Evolutionary conservation across 2,329 filamentous ascomycete genomes (phyloP), one percentile per base, ranked within the genome.

Genomic region (Talaromyces sp.): DNA sequence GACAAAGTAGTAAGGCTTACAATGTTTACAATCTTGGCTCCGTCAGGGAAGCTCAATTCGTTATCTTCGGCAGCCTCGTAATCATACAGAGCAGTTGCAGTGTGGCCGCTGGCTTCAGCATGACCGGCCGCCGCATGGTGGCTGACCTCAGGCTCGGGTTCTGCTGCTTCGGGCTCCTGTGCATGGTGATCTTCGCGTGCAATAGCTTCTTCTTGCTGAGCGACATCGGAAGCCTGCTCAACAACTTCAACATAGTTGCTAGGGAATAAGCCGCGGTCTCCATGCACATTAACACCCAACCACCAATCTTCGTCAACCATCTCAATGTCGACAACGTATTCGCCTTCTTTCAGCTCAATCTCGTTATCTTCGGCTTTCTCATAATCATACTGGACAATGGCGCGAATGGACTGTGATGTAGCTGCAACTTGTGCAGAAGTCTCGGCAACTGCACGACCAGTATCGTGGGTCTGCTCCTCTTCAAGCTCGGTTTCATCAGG

Each of bases 221-320:
- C 58, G 40, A 65, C 69, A 36, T 71, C 73, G n/a, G 71, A 70
- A 35, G 51, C 40, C 19, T 83, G 81, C 37, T 88, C 87, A 36
- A 94, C 80, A 21, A 96, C 74, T 72, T 96, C 91, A 55, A 99
- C 93, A 65, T 99, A 99, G 79, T 97, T 97, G 77, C 90, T 94
- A 5, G 94, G 94, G 81, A 99, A 97, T 36, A 99, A 80, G 50
- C 94, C 94, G 59, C 81, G 87, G 73, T 97, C 91, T 66, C 94
- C 94, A 61, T 80, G 81, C 21, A 82, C 78, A 77, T 97, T 99
- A 64, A 88, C 89, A 43, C 95, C 94, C 83, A 96, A 89, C 94
- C 94, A 99, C 94, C 94, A 99, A 71, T 99, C 93, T 53, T 95
- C 89, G 66, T 97, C 94, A 2, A 99, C 91, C 89, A 95, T 95